Conservation (phyloP, 129 eudicot genomes). For the Flaveria ramosissima region DNA sequence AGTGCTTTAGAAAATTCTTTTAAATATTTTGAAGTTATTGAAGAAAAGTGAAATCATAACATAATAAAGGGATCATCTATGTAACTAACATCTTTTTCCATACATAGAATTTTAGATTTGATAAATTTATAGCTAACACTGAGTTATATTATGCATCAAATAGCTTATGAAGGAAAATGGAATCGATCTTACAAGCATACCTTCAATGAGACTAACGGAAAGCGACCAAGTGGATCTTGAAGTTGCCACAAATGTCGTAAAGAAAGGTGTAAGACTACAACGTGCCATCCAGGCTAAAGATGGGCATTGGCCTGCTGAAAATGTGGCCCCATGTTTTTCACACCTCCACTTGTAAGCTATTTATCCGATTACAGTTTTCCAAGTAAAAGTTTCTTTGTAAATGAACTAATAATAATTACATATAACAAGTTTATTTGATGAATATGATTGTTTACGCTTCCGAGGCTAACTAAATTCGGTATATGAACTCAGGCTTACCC, state of each 20-base stretch:
- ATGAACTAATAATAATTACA: no score
- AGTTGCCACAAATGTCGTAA: slow-evolving; percentile 29
- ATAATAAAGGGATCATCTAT: no score
- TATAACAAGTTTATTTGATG: no score
- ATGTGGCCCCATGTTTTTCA: slow-evolving; percentile 42
- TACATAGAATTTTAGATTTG: neutral
- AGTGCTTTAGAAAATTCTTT: no score
- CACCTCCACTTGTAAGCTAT: slow-evolving; percentile 38
- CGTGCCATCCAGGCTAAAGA: slow-evolving; percentile 42
- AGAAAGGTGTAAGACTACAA: slow-evolving; percentile 32
- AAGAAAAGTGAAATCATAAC: no score
- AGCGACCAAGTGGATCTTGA: slow-evolving; percentile 18
- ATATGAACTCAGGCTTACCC: no score
- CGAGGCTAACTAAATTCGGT: no score
- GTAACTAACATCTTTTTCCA: neutral
- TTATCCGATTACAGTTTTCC: neutral
- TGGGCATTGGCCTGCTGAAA: slow-evolving; percentile 46
- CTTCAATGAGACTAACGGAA: slow-evolving; percentile 23
- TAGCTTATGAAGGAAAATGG: slow-evolving; percentile 37
- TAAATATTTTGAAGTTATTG: no score
- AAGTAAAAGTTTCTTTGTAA: no score
- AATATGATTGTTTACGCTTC: no score
- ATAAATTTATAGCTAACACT: neutral
- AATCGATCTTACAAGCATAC: slow-evolving; percentile 36
- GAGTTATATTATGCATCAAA: neutral